These are phyloP conservation scores for Chloranthus sessilifolius DNA, from an alignment of 164 flowering plant species.

Conservation along the genomic window DNA sequence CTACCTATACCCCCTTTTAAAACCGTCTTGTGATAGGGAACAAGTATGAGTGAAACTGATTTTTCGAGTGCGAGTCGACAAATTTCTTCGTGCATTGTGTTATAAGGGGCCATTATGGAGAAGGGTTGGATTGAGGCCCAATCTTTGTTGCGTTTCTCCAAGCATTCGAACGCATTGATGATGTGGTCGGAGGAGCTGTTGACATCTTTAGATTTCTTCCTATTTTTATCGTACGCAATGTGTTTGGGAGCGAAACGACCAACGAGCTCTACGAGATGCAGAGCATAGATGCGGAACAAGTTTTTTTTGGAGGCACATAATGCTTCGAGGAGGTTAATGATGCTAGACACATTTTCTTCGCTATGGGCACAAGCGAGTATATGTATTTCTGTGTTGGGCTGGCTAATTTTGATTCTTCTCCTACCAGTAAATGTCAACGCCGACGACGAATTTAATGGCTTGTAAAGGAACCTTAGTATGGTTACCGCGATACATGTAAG, in stretches of 20 bases:
- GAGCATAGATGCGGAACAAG: slow-evolving; percentile 38
- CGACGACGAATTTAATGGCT: slow-evolving; percentile 61
- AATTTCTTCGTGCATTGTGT: slow-evolving; percentile 32
- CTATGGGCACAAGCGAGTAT: slow-evolving; percentile 42
- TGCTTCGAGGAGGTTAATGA: slow-evolving; percentile 45
- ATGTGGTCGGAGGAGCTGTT: slow-evolving; percentile 15
- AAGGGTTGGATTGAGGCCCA: slow-evolving; percentile 13
- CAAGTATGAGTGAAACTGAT: slow-evolving; percentile 19
- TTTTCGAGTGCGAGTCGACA: slow-evolving; percentile 24
- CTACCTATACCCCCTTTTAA: not conserved
- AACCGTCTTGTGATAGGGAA: slow-evolving; percentile 28
- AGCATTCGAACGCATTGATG: slow-evolving; percentile 23
- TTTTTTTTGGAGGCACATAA: slow-evolving; percentile 28
- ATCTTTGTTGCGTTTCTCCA: slow-evolving; percentile 10
- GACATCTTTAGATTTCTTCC: not conserved
- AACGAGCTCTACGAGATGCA: slow-evolving; percentile 48
- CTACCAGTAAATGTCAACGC: too few species aligned
- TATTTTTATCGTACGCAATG: slow-evolving; percentile 11
- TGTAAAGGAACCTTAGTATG: slow-evolving; percentile 40
- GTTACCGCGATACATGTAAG: slow-evolving; percentile 41
- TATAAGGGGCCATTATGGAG: slow-evolving; percentile 19
- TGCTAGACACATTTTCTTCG: slow-evolving; percentile 31
- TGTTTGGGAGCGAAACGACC: slow-evolving; percentile 30
- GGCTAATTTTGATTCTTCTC: slow-evolving; percentile 19
- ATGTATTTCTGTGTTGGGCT: slow-evolving; percentile 31